phyloP scores from a whole-genome alignment of 1,139 yeast genomes.

The Geotrichum aggregatum region DNA sequence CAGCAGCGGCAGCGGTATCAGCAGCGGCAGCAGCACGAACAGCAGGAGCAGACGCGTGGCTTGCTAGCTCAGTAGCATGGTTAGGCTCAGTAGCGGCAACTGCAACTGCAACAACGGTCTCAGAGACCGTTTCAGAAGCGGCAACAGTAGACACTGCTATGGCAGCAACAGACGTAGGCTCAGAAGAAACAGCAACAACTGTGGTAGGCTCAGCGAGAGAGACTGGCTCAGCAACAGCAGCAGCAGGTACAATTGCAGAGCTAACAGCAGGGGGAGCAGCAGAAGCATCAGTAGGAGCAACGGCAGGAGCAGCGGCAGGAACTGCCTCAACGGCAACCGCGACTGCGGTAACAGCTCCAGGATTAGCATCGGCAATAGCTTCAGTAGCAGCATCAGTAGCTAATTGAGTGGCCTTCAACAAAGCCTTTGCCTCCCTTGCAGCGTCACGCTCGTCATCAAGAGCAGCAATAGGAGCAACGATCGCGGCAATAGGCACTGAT shows the following conservation, averaged over 20 bases:
- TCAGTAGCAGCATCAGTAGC: not conserved
- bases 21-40: constrained; percentile 2
- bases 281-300: not conserved
- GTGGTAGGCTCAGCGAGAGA: not conserved
- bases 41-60: constrained; percentile 1
- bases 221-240: constrained; percentile 1
- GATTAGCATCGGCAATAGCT: not conserved
- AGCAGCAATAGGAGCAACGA: constrained; percentile 21
- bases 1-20: constrained; percentile 1
- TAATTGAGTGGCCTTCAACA: not conserved
- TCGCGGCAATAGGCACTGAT: constrained; percentile 18
- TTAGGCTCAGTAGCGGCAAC: constrained; percentile 2
- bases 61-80: not conserved
- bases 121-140: constrained; percentile 4
- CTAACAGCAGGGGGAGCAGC: not conserved
- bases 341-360: not conserved
- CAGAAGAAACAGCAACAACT: not conserved
- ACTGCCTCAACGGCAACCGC: not conserved
- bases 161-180: not conserved
- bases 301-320: constrained; percentile 1
- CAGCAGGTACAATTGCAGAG: not conserved
- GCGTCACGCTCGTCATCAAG: constrained; percentile 18
- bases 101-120: constrained; percentile 1
- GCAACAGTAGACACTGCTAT: not conserved
- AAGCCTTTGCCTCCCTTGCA: constrained; percentile 8